Conservation (phyloP, 1,139 yeast genomes). For the Geotrichum australiense region DNA sequence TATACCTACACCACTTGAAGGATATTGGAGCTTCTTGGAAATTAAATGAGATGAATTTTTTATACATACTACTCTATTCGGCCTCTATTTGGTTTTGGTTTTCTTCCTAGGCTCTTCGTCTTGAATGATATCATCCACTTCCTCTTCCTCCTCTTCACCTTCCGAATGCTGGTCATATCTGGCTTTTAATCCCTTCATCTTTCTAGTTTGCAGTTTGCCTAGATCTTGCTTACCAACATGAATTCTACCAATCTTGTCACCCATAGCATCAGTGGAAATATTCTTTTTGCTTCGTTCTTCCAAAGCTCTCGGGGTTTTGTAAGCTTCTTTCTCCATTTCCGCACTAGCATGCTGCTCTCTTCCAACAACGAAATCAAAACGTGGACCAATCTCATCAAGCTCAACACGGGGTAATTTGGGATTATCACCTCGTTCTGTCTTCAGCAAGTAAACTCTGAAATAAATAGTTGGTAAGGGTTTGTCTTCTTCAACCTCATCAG, state of each 20-base stretch:
- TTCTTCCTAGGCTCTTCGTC: conserved; percentile 21
- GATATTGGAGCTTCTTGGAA: too few species aligned
- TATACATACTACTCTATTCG: conserved; percentile 1
- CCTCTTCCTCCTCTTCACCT: conserved; percentile 24
- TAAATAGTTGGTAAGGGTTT: conserved; percentile 64
- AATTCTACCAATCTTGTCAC: conserved; percentile 94
- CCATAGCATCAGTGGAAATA: conserved; percentile 77
- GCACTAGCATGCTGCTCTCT: conserved; percentile 79
- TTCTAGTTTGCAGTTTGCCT: conserved; percentile 84
- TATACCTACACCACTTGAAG: too few species aligned
- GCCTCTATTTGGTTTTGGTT: conserved; percentile 20
- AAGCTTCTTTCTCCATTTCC: conserved; percentile 87
- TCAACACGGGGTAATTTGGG: conserved; percentile 93
- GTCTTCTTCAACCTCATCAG: conserved; percentile 68
- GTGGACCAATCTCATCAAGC: conserved; percentile 91
- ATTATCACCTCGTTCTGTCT: conserved; percentile 65
- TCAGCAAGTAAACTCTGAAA: conserved; percentile 85
- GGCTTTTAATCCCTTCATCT: conserved; percentile 95
- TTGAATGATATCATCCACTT: conserved; percentile 13
- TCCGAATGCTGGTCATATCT: conserved; percentile 70
- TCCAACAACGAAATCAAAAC: conserved; percentile 88
- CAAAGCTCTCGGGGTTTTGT: conserved; percentile 72
- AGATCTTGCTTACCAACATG: conserved; percentile 96
- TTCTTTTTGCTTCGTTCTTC: conserved; percentile 85
- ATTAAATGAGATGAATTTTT: too few species aligned